phyloP scores from a whole-genome alignment of 1,139 yeast genomes.

The Pichia sp. region DNA sequence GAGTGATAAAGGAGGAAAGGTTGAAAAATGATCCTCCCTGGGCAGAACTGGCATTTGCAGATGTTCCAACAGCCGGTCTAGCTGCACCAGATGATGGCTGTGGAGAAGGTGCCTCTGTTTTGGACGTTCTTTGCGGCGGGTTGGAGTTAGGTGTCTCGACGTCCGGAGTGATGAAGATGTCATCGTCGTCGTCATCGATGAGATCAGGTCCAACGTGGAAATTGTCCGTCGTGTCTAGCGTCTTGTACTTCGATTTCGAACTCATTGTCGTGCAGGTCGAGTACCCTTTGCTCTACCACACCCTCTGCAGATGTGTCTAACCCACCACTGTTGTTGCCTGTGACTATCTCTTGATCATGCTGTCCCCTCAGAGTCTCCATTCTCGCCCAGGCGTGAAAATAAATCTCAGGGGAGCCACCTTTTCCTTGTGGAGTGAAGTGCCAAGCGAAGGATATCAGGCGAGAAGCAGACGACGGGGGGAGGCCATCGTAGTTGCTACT shows the following conservation, averaged over 20 bases:
- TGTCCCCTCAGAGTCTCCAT: no score
- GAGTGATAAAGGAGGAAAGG: constrained; percentile 35
- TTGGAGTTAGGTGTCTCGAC: constrained; percentile 21
- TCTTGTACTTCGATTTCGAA: constrained; percentile 9
- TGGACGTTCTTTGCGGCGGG: constrained; percentile 2
- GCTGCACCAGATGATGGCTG: neutral
- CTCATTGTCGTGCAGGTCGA: constrained; percentile 3
- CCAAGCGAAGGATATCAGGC: no score
- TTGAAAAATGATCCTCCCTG: constrained; percentile 20
- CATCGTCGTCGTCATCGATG: constrained; percentile 31
- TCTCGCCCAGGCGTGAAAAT: no score
- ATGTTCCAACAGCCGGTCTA: constrained; percentile 1
- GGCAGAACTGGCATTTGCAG: neutral
- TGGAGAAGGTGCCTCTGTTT: neutral
- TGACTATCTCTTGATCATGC: no score
- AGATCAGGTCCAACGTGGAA: constrained; percentile 14
- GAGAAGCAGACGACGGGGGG: no score
- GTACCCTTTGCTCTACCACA: no score
- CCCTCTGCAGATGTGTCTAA: no score
- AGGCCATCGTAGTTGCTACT: no score
- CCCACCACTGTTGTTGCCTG: no score
- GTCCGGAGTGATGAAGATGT: constrained; percentile 37
- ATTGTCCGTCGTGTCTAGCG: constrained; percentile 17
- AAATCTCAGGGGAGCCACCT: no score
- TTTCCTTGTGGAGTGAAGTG: no score